Percentiles rank a stretch among this genome's conserved stretches.
phyloP scores from a whole-genome alignment of 495 filamentous ascomycete species.

The Parmelia sp. region DNA sequence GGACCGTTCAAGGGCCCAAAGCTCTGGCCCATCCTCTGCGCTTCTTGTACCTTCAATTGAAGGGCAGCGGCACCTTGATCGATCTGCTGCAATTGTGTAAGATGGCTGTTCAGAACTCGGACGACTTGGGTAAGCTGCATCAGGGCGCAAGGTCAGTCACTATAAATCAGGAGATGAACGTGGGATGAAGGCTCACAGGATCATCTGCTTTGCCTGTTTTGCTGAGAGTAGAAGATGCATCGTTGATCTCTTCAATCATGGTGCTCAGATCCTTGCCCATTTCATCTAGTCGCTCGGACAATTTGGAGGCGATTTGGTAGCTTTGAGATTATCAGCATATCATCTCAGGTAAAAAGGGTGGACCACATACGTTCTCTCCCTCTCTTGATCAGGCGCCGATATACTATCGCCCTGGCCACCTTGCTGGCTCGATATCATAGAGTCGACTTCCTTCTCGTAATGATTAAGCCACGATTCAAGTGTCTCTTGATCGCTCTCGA shows the following conservation, averaged over 20 bases:
- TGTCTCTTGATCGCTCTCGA: conserved; percentile 90
- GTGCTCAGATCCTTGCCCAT: conserved; percentile 85
- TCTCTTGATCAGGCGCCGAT: conserved; percentile 84
- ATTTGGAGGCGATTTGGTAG: conserved; percentile 83
- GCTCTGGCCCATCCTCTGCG: conserved; percentile 66
- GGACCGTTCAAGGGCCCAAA: conserved; percentile 56
- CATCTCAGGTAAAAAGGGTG: background rate
- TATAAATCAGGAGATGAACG: background rate
- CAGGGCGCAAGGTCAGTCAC: background rate
- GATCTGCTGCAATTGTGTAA: conserved; percentile 82
- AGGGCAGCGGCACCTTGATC: conserved; percentile 76
- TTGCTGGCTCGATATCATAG: conserved; percentile 65
- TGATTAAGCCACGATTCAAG: conserved; percentile 73
- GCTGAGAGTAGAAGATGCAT: conserved; percentile 71
- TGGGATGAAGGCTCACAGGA: conserved; percentile 58
- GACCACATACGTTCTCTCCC: conserved; percentile 68
- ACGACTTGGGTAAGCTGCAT: conserved; percentile 84
- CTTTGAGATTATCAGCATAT: conserved; percentile 32
- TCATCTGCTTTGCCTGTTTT: conserved; percentile 86
- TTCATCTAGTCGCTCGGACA: conserved; percentile 77
- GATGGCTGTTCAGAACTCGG: conserved; percentile 84
- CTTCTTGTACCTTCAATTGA: conserved; percentile 67
- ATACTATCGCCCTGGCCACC: conserved; percentile 60
- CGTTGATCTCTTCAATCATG: conserved; percentile 98
- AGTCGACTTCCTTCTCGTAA: conserved; percentile 84